These are phyloP conservation scores for Golubevia pallescens DNA, from an alignment of 1,284 basidiomycete genomes.

Conservation along the genomic window DNA sequence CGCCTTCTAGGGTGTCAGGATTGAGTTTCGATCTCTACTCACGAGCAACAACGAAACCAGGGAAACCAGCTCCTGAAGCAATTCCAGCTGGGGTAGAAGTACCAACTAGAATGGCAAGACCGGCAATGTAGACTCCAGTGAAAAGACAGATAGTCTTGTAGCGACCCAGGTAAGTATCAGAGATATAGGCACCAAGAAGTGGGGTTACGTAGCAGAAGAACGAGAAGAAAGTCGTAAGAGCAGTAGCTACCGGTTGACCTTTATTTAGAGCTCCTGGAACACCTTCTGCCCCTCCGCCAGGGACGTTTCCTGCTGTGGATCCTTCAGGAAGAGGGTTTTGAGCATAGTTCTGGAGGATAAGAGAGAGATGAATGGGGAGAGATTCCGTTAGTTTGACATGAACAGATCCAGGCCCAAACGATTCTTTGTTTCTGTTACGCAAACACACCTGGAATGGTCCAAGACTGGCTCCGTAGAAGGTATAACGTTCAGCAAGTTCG, in stretches of 20 bases:
- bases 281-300: background rate
- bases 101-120: conserved; percentile 7
- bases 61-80: background rate
- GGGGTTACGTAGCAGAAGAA: conserved; percentile 11
- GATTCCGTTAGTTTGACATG: background rate
- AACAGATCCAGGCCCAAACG: background rate
- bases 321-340: conserved; percentile 40
- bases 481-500: conserved; percentile 62
- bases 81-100: conserved; percentile 1
- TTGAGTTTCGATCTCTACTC: too few relatives aligned
- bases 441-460: too few relatives aligned
- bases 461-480: conserved; percentile 53
- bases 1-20: too few relatives aligned
- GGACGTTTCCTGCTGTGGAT: conserved; percentile 34
- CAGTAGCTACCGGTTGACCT: conserved; percentile 55
- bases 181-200: background rate
- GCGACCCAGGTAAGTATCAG: conserved; percentile 2
- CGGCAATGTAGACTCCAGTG: background rate
- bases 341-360: conserved; percentile 58
- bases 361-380: background rate
- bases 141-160: conserved; percentile 4
- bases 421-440: background rate
- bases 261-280: conserved; percentile 47
- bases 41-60: conserved; percentile 2
- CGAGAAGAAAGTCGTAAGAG: conserved; percentile 12